Evolutionary conservation across 1,139 yeast genomes (phyloP), one percentile per base, ranked within the genome.

Genomic region (Saccharomyces hybrid): DNA sequence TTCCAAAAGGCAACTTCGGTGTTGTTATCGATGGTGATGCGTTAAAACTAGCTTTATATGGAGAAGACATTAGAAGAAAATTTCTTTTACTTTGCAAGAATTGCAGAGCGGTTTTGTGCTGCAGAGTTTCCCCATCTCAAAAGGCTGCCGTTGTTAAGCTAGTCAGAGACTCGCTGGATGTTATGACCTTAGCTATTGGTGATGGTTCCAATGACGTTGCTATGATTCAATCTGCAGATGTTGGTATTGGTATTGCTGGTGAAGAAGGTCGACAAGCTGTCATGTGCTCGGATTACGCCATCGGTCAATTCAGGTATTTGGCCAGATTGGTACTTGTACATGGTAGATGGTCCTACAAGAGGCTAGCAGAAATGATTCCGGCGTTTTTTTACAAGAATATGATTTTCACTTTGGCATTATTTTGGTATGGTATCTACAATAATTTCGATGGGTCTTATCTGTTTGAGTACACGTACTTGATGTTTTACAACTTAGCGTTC

Each of bases 201-300:
- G 23, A 20, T 20, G 23, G 23, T 20, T 20, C 23, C 4, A 20
- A 20, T 20, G 23, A 20, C 4, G 23, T 20, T 20, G 23, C 23
- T 3, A 20, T 20, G 23, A 20, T 20, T 20, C 23, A 20, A 20
- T 20, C 23, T 20, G 23, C 23, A 20, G 23, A 20, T 20, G 23
- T 20, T 20, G 23, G 23, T 20, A 20, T 20, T 20, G 23, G 23
- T 72, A 93, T 93, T 64, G 96, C 96, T 49, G 99, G 99, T 70
- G 96, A 89, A 73, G 99, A 93, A 76, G 99, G 99, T 62, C 78
- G 98, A 51, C 98, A 91, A 71, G 99, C 99, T n/a, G 98, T 85
- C 8, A 93, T 93, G 99, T 86, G 96, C 7, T 87, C 97, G 0
- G 99, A 93, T 75, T 93, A 90, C 72, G 98, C 97, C 2, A 76